These are phyloP conservation scores for Trichoderma oligosporum DNA, from an alignment of 2,329 filamentous ascomycete species.

Conservation along the genomic window DNA sequence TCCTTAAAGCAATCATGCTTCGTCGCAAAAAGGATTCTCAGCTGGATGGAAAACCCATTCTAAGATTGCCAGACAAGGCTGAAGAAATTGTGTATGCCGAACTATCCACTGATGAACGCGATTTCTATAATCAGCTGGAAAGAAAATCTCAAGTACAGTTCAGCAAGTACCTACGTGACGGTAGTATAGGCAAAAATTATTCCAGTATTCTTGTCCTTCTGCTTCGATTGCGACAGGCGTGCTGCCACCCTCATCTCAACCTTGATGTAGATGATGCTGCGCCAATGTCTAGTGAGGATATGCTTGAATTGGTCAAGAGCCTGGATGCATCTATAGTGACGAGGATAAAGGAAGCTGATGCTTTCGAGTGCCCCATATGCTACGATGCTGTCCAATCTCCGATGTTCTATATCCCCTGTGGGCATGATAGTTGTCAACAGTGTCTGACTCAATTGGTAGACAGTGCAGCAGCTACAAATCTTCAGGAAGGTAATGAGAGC, in stretches of 20 bases:
- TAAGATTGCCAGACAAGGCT: constrained; percentile 70
- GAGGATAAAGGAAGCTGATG: constrained; percentile 57
- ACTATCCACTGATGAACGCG: constrained; percentile 67
- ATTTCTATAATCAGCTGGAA: constrained; percentile 75
- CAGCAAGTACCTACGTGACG: constrained; percentile 69
- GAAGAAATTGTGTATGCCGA: constrained; percentile 73
- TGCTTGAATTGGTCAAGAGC: constrained; percentile 59
- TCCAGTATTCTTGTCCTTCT: constrained; percentile 76
- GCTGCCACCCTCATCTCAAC: constrained; percentile 36
- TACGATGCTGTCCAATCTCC: constrained; percentile 72
- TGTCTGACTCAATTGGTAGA: constrained; percentile 70
- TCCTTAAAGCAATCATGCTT: constrained; percentile 77
- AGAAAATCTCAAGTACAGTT: constrained; percentile 64
- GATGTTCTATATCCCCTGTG: constrained; percentile 76
- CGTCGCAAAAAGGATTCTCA: constrained; percentile 75
- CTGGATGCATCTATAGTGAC: constrained; percentile 58
- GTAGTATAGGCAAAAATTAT: constrained; percentile 66
- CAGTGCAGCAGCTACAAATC: constrained; percentile 48
- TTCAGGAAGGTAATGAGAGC: constrained; percentile 58
- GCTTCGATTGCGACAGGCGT: constrained; percentile 75
- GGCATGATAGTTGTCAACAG: constrained; percentile 73
- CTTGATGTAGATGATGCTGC: constrained; percentile 35
- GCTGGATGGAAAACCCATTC: constrained; percentile 76
- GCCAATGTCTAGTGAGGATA: constrained; percentile 43
- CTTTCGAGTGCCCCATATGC: constrained; percentile 79